Evolutionary conservation across 129 eudicot species (phyloP).

Genomic region (Arctium lappa): DNA sequence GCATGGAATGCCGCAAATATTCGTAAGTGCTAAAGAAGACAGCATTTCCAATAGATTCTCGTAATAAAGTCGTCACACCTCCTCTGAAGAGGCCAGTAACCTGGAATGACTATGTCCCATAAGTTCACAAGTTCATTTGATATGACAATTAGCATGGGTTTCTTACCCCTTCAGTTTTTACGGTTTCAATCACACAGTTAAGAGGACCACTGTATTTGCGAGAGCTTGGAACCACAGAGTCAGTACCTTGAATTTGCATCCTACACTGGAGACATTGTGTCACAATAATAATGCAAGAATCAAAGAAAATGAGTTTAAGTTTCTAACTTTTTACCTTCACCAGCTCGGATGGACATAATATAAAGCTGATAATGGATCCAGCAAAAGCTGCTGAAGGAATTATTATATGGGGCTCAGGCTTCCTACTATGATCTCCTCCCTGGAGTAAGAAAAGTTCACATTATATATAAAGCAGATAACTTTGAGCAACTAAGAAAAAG

Average conservation of each 20-base stretch:
- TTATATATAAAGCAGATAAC: not conserved
- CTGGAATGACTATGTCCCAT: slow-evolving; percentile 39
- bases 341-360: slow-evolving; percentile 87
- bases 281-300: slow-evolving; percentile 26
- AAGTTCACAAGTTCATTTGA: slow-evolving; percentile 22
- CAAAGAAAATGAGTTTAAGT: not conserved
- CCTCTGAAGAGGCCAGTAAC: slow-evolving; percentile 75
- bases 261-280: slow-evolving; percentile 77
- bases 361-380: slow-evolving; percentile 80
- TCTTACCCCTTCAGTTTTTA: slow-evolving; percentile 81
- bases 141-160: not conserved
- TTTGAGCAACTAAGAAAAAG: slow-evolving; percentile 4
- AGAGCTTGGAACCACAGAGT: slow-evolving; percentile 52
- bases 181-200: slow-evolving; percentile 80
- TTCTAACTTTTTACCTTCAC: slow-evolving; percentile 56
- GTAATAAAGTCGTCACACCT: slow-evolving; percentile 64
- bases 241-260: slow-evolving; percentile 96
- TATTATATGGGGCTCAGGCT: slow-evolving; percentile 57
- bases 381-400: slow-evolving; percentile 80
- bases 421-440: slow-evolving; percentile 54
- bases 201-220: slow-evolving; percentile 63
- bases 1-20: slow-evolving; percentile 65
- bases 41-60: slow-evolving; percentile 87
- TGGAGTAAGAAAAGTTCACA: slow-evolving; percentile 11
- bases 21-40: slow-evolving; percentile 79